Base-by-base conservation (phyloP, 345 rosid species). In the Rhodamnia argentea region DNA sequence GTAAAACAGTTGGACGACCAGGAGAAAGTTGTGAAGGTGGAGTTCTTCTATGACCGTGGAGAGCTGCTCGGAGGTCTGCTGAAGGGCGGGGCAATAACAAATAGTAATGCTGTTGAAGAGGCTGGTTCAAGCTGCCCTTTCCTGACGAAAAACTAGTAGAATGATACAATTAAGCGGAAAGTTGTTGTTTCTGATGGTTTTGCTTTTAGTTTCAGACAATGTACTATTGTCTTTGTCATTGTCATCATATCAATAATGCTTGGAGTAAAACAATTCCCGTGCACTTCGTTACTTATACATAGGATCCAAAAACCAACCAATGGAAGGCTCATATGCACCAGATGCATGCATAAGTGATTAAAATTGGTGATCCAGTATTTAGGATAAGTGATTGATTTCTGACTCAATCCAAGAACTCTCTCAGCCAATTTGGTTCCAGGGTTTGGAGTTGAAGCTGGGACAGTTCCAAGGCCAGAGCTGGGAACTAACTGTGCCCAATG, bases 51-150 rank as follows among this genome's bases (percentile, higher is more conserved):
- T 2, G 92, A 93, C 82, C 86, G 94, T 5, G 93, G 92, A 60
- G 95, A 92, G 83, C 84, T 93, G 88, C 92, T 94, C 26, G 96
- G 94, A 86, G 92, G 90, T 56, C 96, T 94, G 15, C 56, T 90
- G 86, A 93, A 89, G 58, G 94, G 94, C 24, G 85, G 29, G 50
- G 47, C 78, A 32, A 70, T 70, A 40, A 9, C 12, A 22, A 70
- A 70, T 32, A 40, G 10, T 32, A 10, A 32, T 32, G 74, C 76
- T 26, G 70, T 8, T 27, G 85, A 85, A 74, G 89, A 54, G 18
- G 85, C 82, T 57, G 85, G 89, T 82, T 82, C 88, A 52, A 57
- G 87, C 86, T 94, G 96, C 89, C 94, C 95, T 59, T 78, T 94
- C 92, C 51, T 92, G 86, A 87, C 40, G 55, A 89, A 86, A 84